Base-by-base conservation (phyloP, 768 basidiomycete species). In the Boletus bicolor region DNA sequence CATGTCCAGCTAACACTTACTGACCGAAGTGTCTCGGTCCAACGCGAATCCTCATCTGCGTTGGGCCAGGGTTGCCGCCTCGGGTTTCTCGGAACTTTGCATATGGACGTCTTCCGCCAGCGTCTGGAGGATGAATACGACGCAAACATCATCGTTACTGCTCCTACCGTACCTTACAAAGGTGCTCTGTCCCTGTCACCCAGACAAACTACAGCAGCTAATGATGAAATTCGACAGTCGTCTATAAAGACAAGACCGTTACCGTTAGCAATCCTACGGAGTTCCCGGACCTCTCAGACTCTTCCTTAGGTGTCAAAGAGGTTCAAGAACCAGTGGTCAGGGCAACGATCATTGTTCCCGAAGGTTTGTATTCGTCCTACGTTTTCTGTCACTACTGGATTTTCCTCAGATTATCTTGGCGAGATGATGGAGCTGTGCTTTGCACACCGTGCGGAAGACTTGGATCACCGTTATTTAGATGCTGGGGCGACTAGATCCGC, bases 71-170 rank as follows among this genome's bases (percentile, higher is more conserved):
- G 97, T 8, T 93, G 87, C 68, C 83, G 97, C 43, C 82, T 99
- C 7, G 97, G 97, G 0, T 99, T 98, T 71, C 79, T 98, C 10
- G 97, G 97, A 1, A 92, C 93, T 6, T 73, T 99, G 55, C 97
- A 99, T 68, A 94, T 98, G 91, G 91, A 96, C 63, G 90, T 95
- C 38, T 93, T 93, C 72, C 87, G 94, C 21, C 97, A 99, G 68
- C 83, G 97, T 14, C 77, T 99, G 4, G 97, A 98, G 72, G 97
- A 99, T 63, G 97, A 99, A 70, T 93, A 97, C 63, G 86, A 93
- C 55, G 91, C 94, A 34, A 93, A 89, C 65, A 86, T 98, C 54
- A 93, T 98, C 62, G 83, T 98, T 53, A 99, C 97, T 11, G 89
- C 94, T 4, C 97, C 97, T 1, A 94, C 94, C 3, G 96, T 98